Evolutionary conservation across 768 basidiomycete genomes (phyloP).

Genomic region (Tylopilus sp.): DNA sequence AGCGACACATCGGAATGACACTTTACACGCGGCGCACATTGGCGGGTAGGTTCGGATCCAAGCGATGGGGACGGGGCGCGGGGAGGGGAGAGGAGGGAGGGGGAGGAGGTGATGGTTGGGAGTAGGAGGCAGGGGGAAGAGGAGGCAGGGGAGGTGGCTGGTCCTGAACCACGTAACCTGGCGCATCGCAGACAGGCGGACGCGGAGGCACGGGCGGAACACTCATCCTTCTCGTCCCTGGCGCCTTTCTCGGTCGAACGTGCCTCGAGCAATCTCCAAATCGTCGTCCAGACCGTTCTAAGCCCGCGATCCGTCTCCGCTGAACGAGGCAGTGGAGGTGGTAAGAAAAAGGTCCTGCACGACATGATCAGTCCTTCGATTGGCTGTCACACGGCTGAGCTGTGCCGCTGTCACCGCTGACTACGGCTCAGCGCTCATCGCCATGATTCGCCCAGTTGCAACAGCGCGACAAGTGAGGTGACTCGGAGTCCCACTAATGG

Average conservation of each 20-base stretch:
- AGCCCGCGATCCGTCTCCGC: background rate
- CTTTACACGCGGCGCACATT: conserved; percentile 46
- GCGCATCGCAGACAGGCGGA: conserved; percentile 6
- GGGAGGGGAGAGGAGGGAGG: conserved; percentile 52
- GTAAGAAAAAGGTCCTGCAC: no score
- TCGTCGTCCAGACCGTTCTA: background rate
- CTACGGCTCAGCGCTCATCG: no score
- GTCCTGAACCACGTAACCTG: conserved; percentile 4
- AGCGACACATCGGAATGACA: conserved; percentile 11
- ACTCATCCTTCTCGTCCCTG: conserved; percentile 5
- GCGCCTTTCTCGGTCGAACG: background rate
- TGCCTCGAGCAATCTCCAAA: background rate
- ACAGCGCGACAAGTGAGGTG: no score
- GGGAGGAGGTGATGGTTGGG: conserved; percentile 20
- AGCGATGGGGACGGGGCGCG: conserved; percentile 63
- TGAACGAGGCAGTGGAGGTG: background rate
- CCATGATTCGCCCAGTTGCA: no score
- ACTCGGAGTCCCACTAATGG: no score
- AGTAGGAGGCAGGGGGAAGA: conserved; percentile 38
- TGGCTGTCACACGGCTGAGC: no score
- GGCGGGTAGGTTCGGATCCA: conserved; percentile 57
- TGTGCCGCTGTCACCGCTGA: no score
- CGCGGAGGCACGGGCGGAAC: conserved; percentile 32
- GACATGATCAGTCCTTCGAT: no score
- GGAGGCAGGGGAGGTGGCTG: conserved; percentile 51